phyloP scores from a whole-genome alignment of 495 filamentous ascomycete species.

The Penicillium subrubescens region DNA sequence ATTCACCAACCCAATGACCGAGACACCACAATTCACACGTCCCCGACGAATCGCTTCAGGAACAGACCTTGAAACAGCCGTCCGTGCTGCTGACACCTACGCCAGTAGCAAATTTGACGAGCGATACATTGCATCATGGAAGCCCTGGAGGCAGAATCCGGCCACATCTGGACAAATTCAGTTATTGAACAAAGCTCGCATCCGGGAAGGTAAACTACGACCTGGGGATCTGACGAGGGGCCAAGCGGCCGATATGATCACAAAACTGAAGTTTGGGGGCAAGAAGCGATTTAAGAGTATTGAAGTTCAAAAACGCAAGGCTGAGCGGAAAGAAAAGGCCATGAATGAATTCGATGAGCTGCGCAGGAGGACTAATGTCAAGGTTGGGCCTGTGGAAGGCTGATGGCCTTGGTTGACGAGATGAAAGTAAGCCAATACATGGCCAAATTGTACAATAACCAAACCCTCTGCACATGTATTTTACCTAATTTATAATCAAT shows the following conservation, averaged over 20 bases:
- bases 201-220: conserved; percentile 56
- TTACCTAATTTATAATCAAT: not conserved
- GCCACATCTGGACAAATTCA: conserved; percentile 71
- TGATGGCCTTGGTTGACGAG: conserved; percentile 3
- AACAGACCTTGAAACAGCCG: conserved; percentile 65
- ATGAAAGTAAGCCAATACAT: not conserved
- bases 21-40: conserved; percentile 50
- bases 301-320: conserved; percentile 40
- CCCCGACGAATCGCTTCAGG: conserved; percentile 66
- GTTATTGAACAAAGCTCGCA: conserved; percentile 69
- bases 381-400: conserved; percentile 63
- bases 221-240: conserved; percentile 69
- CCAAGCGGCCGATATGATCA: conserved; percentile 88
- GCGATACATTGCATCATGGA: conserved; percentile 55
- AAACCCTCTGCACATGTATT: not conserved
- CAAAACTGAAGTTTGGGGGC: conserved; percentile 82
- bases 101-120: conserved; percentile 63
- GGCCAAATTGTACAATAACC: conserved; percentile 6
- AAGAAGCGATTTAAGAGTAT: conserved; percentile 65
- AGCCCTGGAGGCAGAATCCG: conserved; percentile 66
- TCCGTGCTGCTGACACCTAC: conserved; percentile 82
- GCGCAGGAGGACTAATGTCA: conserved; percentile 51
- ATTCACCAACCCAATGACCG: conserved; percentile 28
- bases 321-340: conserved; percentile 36
- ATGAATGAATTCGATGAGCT: conserved; percentile 32